Evolutionary conservation across 73 alveolate genomes (phyloP).

Genomic region (Paramecium sonneborni): DNA sequence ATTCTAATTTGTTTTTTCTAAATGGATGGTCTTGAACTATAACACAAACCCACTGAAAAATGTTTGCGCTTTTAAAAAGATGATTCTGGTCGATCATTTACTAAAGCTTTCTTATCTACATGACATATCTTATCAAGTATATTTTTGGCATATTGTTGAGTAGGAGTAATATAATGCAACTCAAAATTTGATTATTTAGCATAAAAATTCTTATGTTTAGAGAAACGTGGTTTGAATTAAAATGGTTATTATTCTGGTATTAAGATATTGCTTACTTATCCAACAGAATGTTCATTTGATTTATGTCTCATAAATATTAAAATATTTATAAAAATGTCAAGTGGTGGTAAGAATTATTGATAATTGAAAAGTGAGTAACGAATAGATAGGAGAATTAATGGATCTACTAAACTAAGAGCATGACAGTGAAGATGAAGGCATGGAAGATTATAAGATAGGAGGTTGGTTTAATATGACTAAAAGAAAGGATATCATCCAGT

Average conservation of each 20-base stretch:
- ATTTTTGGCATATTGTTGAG: background rate
- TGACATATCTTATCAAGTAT: background rate
- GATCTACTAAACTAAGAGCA: constrained; percentile 61
- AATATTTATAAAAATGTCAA: background rate
- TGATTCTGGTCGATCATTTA: background rate
- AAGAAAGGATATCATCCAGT: constrained; percentile 96
- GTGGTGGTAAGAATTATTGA: background rate
- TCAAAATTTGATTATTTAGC: background rate
- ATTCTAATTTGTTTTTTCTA: background rate
- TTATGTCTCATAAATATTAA: background rate
- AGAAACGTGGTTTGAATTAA: background rate
- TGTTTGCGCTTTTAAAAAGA: background rate
- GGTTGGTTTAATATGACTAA: constrained; percentile 61
- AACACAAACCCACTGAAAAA: background rate
- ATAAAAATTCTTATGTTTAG: background rate
- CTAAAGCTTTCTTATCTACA: background rate
- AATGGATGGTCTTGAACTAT: background rate
- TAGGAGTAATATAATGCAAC: background rate
- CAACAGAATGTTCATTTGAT: background rate
- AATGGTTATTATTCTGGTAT: background rate
- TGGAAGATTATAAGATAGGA: constrained; percentile 91
- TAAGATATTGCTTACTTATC: background rate
- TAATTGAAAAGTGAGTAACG: background rate
- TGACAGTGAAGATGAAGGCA: constrained; percentile 94
- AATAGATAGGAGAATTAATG: constrained; percentile 56